Base-by-base conservation (phyloP, 495 filamentous ascomycete species). In the Neurospora tetraspora region DNA sequence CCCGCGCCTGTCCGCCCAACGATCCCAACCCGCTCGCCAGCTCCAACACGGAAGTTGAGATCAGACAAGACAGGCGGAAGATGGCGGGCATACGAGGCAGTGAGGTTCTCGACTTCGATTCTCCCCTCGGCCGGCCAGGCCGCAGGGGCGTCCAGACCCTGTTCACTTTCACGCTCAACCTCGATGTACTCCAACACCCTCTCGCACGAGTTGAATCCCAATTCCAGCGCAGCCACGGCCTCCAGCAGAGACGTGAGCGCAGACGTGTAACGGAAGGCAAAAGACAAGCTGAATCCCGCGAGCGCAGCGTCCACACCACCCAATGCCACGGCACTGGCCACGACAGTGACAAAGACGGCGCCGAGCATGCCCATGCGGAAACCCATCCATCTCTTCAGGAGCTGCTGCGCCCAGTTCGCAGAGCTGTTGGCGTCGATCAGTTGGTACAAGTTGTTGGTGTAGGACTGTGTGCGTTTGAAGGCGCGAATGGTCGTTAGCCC, bases 401-500 rank as follows among this genome's bases (percentile, higher is more conserved):
- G 80, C 82, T 84, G 86, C 69, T 85, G 76, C 68, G 88, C 82
- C 86, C 86, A 92, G 38, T 81, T 82, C 5, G 87, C 81, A 38
- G 83, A 81, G 16, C 82, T 79, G 76, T 86, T 85, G 20, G 81
- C 77, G 77, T 92, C 89, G 72, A 92, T 86, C 38, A 85, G 82
- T 16, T 73, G 70, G 71, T 85, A 87, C 82, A 91, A 89, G 10
- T 83, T 78, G 3, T 85, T 76, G 31, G 88, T 82, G 72, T 88
- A 92, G 18, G 80, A 82, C 27, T 86, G 76, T 0, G 80, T 79
- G 70, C 86, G 87, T 23, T 77, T 84, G 74, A 88, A 93, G 0
- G 90, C 89, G 1, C 91, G 87, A 39, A 93, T 90, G 1, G 91
- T 92, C 14, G 84, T 80, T 5, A 92, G 80, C 4, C 91, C 91